phyloP scores from a whole-genome alignment of 148 eudicot genomes.

The Cornus florida region DNA sequence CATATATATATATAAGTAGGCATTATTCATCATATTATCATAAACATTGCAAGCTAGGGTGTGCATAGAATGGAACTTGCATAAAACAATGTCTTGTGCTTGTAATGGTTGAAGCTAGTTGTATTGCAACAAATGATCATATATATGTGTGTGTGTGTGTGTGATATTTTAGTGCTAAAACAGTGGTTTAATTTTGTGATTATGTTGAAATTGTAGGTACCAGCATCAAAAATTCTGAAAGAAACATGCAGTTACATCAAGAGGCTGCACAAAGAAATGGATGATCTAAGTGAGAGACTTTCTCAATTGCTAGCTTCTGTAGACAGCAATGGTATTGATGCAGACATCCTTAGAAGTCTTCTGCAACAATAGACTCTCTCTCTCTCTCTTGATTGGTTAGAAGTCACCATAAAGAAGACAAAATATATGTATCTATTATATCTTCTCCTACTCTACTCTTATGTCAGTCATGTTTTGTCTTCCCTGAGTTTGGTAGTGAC shows the following conservation, averaged over 20 bases:
- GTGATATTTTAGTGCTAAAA: too few species aligned
- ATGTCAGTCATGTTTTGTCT: background rate
- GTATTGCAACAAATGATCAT: too few species aligned
- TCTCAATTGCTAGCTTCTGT: conserved; percentile 35
- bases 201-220: conserved; percentile 19
- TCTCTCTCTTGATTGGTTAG: conserved; percentile 2
- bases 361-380: conserved; percentile 21
- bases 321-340: conserved; percentile 24
- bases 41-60: too few species aligned
- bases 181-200: background rate
- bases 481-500: background rate
- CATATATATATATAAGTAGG: too few species aligned
- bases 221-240: conserved; percentile 37
- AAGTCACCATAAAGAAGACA: background rate
- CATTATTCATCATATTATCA: too few species aligned
- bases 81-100: too few species aligned
- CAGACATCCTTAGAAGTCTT: conserved; percentile 32
- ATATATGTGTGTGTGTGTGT: too few species aligned
- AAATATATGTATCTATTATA: background rate
- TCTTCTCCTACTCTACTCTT: background rate
- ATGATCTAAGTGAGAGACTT: conserved; percentile 43
- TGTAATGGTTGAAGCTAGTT: too few species aligned
- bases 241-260: conserved; percentile 54
- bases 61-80: background rate
- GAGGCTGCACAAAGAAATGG: conserved; percentile 50